These are phyloP conservation scores for Hapsidospora chrysogenum DNA, from an alignment of 495 filamentous ascomycete species.

Conservation along the genomic window DNA sequence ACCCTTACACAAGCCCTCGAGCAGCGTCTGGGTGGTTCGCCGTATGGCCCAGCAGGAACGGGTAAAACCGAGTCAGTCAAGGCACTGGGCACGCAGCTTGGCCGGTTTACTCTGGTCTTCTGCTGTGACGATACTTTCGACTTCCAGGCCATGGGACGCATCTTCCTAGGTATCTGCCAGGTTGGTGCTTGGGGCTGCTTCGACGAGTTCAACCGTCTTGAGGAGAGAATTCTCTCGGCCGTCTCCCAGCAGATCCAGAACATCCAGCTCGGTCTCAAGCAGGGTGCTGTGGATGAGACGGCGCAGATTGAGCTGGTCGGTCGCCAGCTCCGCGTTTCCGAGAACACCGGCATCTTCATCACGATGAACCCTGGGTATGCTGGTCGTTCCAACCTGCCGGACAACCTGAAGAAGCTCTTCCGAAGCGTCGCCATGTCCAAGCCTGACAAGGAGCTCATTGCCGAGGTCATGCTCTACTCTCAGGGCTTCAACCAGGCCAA, in stretches of 20 bases:
- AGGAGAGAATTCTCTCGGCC: conserved; percentile 91
- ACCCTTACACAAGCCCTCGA: conserved; percentile 91
- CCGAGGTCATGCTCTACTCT: conserved; percentile 98
- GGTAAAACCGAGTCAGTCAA: conserved; percentile 99
- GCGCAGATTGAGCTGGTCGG: conserved; percentile 87
- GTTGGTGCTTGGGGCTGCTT: conserved; percentile 99
- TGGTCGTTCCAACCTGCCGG: conserved; percentile 89
- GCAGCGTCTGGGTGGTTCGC: conserved; percentile 88
- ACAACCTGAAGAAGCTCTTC: conserved; percentile 99
- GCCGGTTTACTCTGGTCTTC: conserved; percentile 94
- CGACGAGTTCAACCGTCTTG: conserved; percentile 96
- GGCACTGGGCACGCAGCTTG: conserved; percentile 87
- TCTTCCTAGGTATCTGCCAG: conserved; percentile 98
- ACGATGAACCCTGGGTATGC: conserved; percentile 99
- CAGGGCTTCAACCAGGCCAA: conserved; percentile 97
- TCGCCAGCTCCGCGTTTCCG: conserved; percentile 69
- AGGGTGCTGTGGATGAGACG: conserved; percentile 57
- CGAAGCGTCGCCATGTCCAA: conserved; percentile 99
- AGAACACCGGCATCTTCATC: conserved; percentile 95
- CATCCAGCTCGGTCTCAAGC: conserved; percentile 86
- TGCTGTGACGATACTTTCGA: conserved; percentile 99
- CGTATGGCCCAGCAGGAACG: conserved; percentile 96
- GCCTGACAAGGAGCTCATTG: conserved; percentile 97
- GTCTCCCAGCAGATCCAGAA: conserved; percentile 99
- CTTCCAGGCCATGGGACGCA: conserved; percentile 98